Conservation (phyloP, 768 basidiomycete genomes). For the Mycena polygramma region DNA sequence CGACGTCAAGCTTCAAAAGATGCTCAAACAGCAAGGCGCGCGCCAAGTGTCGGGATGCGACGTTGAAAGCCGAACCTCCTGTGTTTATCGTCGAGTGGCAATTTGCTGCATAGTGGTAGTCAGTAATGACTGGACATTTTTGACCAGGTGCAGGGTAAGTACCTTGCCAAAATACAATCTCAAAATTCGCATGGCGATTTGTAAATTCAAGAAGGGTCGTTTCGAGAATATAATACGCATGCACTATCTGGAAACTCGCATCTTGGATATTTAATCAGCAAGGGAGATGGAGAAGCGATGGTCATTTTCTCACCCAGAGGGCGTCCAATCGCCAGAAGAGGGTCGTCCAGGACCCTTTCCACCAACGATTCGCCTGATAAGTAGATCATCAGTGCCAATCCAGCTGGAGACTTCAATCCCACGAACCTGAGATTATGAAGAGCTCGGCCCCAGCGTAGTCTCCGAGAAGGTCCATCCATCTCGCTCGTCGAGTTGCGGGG, state of each 20-base stretch:
- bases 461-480: conserved; percentile 80
- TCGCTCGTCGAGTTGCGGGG: conserved; percentile 42
- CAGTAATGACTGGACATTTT: background rate
- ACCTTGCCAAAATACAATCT: conserved; percentile 77
- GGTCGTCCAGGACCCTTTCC: conserved; percentile 70
- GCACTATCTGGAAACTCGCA: conserved; percentile 71
- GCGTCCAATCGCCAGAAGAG: conserved; percentile 69
- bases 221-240: conserved; percentile 70
- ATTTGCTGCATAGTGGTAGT: conserved; percentile 49
- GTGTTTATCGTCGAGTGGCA: conserved; percentile 58
- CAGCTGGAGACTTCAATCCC: conserved; percentile 6
- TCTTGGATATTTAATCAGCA: conserved; percentile 49
- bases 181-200: conserved; percentile 66
- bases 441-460: conserved; percentile 78
- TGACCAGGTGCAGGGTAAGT: conserved; percentile 21
- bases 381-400: conserved; percentile 16
- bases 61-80: conserved; percentile 49
- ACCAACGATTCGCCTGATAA: conserved; percentile 72
- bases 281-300: conserved; percentile 5
- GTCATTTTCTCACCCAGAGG: conserved; percentile 51
- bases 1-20: conserved; percentile 54
- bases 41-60: conserved; percentile 65
- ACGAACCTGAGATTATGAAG: conserved; percentile 62
- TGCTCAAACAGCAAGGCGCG: conserved; percentile 66
- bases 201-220: conserved; percentile 62